Percentiles rank a stretch among this genome's conserved stretches.
phyloP scores from a whole-genome alignment of 2,329 filamentous ascomycete species.

The Harringtonia lauricola region DNA sequence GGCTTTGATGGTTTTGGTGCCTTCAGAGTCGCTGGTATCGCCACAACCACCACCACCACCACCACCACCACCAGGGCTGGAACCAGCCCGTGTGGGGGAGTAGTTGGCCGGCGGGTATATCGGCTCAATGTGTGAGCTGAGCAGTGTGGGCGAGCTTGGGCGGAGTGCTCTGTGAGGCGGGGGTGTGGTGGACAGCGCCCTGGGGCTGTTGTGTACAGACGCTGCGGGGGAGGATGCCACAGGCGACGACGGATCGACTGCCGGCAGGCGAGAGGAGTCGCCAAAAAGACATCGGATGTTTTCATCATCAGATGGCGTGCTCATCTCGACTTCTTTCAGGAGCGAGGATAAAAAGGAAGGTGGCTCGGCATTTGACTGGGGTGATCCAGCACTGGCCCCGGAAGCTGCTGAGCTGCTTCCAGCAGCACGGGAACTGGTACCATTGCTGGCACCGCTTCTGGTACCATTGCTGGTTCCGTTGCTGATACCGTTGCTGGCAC shows the following conservation, averaged over 20 bases:
- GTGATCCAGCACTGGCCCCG: background rate
- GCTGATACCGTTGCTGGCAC: background rate
- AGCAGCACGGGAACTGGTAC: background rate
- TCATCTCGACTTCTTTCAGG: slow-evolving; percentile 74
- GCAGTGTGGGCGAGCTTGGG: slow-evolving; percentile 52
- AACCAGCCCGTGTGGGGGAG: slow-evolving; percentile 41
- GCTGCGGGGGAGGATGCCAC: slow-evolving; percentile 49
- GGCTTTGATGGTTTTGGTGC: background rate
- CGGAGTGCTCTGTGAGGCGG: slow-evolving; percentile 51
- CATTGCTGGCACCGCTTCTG: background rate
- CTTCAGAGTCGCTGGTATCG: slow-evolving; percentile 30
- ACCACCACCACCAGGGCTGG: slow-evolving; percentile 3
- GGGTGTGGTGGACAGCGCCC: slow-evolving; percentile 57
- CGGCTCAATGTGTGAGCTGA: slow-evolving; percentile 63
- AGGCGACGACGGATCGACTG: slow-evolving; percentile 20
- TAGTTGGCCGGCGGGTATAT: slow-evolving; percentile 66
- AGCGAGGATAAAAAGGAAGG: slow-evolving; percentile 81
- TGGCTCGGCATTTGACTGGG: slow-evolving; percentile 26
- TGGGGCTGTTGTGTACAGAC: slow-evolving; percentile 55
- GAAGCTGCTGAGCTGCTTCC: background rate
- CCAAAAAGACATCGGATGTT: slow-evolving; percentile 28
- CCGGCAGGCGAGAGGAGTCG: slow-evolving; percentile 16
- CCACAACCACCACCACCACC: slow-evolving; percentile 15
- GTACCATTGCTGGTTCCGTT: background rate
- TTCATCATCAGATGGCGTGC: slow-evolving; percentile 47